These are phyloP conservation scores for Termitomyces sp. DNA, from an alignment of 768 basidiomycete genomes.

Conservation along the genomic window DNA sequence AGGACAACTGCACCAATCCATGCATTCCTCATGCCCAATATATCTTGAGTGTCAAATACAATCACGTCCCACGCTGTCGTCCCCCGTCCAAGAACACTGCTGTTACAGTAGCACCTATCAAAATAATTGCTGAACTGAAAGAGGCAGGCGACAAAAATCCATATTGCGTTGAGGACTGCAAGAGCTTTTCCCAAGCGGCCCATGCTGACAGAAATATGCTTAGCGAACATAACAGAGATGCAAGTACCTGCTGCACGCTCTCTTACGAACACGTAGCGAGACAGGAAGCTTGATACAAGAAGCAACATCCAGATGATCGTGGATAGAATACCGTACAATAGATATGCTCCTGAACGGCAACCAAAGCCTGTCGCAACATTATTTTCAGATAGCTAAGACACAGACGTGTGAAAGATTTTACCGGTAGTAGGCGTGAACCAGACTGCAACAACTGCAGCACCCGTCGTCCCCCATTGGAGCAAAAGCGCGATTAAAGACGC, in stretches of 20 bases:
- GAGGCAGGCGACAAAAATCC: conserved; percentile 24
- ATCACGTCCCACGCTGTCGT: conserved; percentile 26
- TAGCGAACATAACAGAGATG: conserved; percentile 7
- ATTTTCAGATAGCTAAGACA: neutral
- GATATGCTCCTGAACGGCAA: conserved; percentile 26
- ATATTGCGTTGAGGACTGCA: conserved; percentile 24
- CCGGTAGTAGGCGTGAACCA: conserved; percentile 23
- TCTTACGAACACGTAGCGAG: conserved; percentile 17
- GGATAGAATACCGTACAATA: conserved; percentile 25
- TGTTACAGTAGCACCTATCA: conserved; percentile 32
- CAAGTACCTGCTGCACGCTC: neutral
- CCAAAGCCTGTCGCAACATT: conserved; percentile 21
- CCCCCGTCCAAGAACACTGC: conserved; percentile 24
- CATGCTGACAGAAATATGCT: conserved; percentile 17
- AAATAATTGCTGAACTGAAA: conserved; percentile 29
- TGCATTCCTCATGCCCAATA: conserved; percentile 20
- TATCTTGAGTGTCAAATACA: conserved; percentile 11
- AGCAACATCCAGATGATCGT: conserved; percentile 28
- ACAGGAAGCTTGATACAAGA: conserved; percentile 24
- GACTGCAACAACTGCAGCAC: conserved; percentile 20
- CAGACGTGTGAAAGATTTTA: conserved; percentile 1
- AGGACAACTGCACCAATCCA: conserved; percentile 34
- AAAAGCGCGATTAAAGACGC: conserved; percentile 18
- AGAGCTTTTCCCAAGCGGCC: conserved; percentile 26
- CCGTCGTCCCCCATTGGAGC: conserved; percentile 26